phyloP scores from a whole-genome alignment of 352 stramenopile species.

The Globisporangium camurandrum region DNA sequence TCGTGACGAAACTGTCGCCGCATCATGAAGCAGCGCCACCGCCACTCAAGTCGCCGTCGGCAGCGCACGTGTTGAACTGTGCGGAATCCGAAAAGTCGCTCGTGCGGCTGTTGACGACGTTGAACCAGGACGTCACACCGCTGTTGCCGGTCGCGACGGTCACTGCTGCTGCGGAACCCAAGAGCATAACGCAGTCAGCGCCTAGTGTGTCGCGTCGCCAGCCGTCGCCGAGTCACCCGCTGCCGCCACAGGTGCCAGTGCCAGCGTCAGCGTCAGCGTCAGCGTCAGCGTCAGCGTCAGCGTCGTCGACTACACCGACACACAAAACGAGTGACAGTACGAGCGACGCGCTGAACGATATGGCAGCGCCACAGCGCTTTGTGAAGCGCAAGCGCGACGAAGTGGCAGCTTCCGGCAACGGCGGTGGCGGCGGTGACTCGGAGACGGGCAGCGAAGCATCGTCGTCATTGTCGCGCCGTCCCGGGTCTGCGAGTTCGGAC shows the following conservation, averaged over 20 bases:
- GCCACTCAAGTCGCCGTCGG: conserved; percentile 36
- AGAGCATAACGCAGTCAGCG: background rate
- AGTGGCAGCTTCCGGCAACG: background rate
- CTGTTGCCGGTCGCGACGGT: background rate
- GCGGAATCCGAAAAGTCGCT: conserved; percentile 63
- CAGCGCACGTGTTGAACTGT: conserved; percentile 52
- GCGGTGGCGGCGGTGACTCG: conserved; percentile 3
- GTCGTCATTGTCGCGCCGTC: background rate
- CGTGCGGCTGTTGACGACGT: conserved; percentile 44
- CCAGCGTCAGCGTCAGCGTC: background rate
- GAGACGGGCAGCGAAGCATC: conserved; percentile 12
- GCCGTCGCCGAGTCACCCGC: no score
- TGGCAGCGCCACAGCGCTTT: background rate
- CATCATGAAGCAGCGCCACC: background rate
- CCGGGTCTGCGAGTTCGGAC: background rate
- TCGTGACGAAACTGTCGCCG: background rate
- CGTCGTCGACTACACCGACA: background rate
- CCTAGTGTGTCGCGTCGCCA: no score
- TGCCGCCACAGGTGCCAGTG: background rate
- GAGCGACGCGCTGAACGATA: background rate
- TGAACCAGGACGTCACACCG: conserved; percentile 36
- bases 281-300: no score
- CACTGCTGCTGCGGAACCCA: no score
- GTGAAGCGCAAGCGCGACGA: conserved; percentile 24
- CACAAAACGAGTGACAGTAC: background rate